phyloP scores from a whole-genome alignment of 495 filamentous ascomycete genomes.

The Penicillium chermesinum region DNA sequence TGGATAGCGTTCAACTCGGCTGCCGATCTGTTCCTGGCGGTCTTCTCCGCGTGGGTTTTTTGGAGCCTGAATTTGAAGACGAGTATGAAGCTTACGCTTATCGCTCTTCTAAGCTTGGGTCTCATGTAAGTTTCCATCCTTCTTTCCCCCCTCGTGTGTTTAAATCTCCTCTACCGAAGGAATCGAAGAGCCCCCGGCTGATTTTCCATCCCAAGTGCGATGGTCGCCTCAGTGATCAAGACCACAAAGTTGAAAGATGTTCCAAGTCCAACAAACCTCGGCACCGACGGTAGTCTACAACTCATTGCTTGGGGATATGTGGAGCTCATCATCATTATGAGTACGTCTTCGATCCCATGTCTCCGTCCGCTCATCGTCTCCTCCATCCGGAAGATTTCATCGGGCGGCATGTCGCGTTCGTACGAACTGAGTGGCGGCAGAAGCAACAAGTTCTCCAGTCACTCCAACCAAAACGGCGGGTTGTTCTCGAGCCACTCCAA shows the following conservation, averaged over 20 bases:
- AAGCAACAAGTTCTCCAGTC: slow-evolving; percentile 10
- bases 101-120: slow-evolving; percentile 37
- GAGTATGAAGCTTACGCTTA: slow-evolving; percentile 36
- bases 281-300: slow-evolving; percentile 22
- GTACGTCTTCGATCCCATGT: slow-evolving; percentile 32
- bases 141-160: background rate
- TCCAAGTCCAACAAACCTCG: slow-evolving; percentile 30
- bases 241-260: slow-evolving; percentile 35
- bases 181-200: background rate
- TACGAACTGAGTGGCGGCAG: slow-evolving; percentile 27
- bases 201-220: slow-evolving; percentile 23
- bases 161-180: background rate
- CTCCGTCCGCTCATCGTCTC: slow-evolving; percentile 33
- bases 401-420: slow-evolving; percentile 18
- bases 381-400: slow-evolving; percentile 37
- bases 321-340: slow-evolving; percentile 33
- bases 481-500: slow-evolving; percentile 16
- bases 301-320: slow-evolving; percentile 34
- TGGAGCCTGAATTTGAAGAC: slow-evolving; percentile 40
- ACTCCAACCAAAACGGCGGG: no score
- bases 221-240: slow-evolving; percentile 41
- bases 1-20: slow-evolving; percentile 41
- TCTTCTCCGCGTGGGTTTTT: slow-evolving; percentile 39
- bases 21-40: slow-evolving; percentile 38
- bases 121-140: slow-evolving; percentile 35